These are phyloP conservation scores for Cladophialophora yegresii DNA, from an alignment of 2,329 filamentous ascomycete species.

Conservation along the genomic window DNA sequence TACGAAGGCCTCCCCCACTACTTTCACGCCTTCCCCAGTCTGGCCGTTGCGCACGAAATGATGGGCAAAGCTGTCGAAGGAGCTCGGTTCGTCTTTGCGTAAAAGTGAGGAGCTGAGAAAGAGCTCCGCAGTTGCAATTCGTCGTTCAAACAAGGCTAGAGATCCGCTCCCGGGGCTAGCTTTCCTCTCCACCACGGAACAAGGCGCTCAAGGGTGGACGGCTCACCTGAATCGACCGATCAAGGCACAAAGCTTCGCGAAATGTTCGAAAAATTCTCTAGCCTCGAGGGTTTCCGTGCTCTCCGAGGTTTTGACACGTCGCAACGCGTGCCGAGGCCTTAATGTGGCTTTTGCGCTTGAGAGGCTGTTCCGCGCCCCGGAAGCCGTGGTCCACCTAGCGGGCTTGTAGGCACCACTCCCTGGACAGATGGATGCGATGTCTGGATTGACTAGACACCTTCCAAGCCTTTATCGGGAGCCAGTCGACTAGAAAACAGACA, in stretches of 20 bases:
- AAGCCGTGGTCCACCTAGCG: conserved; percentile 4
- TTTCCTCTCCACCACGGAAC: neutral
- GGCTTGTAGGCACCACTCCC: conserved; percentile 3
- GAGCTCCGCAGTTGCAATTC: neutral
- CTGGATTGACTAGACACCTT: conserved; percentile 12
- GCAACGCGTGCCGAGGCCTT: conserved; percentile 9
- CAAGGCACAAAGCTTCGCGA: neutral
- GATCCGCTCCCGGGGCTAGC: neutral
- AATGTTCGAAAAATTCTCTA: conserved; percentile 1
- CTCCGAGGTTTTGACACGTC: neutral
- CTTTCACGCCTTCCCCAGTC: conserved; percentile 35
- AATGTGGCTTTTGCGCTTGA: conserved; percentile 11
- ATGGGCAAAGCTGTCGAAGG: conserved; percentile 32
- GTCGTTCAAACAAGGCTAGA: neutral
- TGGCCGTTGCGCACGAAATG: conserved; percentile 27
- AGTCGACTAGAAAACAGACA: neutral
- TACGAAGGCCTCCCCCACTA: conserved; percentile 50
- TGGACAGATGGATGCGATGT: conserved; percentile 1
- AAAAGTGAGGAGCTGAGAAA: neutral
- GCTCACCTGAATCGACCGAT: conserved; percentile 2
- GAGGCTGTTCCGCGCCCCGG: neutral
- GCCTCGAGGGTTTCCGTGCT: neutral
- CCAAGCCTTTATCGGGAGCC: neutral
- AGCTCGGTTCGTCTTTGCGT: conserved; percentile 27
- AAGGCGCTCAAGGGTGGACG: neutral